Conservation (phyloP, 2,329 filamentous ascomycete species). For the Lasiodiplodia gonubiensis region DNA sequence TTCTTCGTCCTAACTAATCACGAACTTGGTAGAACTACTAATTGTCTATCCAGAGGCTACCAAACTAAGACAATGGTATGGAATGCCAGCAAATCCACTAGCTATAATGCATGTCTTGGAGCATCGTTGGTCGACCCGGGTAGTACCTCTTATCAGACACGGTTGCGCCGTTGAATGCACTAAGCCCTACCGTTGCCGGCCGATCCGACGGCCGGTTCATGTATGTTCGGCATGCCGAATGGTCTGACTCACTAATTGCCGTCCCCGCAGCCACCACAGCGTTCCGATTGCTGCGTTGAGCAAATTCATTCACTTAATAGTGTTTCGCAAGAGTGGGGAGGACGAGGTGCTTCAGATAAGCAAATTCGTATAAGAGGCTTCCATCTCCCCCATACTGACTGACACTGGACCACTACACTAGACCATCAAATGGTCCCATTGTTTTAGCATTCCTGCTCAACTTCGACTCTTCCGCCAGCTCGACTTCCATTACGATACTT, state of each 20-base stretch:
- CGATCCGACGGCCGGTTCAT: conserved; percentile 13
- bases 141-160: background rate
- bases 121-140: background rate
- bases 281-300: background rate
- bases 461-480: background rate
- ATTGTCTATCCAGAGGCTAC: background rate
- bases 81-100: background rate
- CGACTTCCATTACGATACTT: too few species aligned
- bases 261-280: background rate
- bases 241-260: conserved; percentile 9
- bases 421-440: background rate
- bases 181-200: conserved; percentile 16
- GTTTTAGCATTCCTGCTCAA: background rate
- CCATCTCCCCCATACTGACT: background rate
- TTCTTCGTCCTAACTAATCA: background rate
- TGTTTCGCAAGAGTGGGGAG: background rate
- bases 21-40: background rate
- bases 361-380: background rate
- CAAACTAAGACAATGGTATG: background rate
- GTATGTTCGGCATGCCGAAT: conserved; percentile 16
- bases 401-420: background rate
- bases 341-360: background rate
- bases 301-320: background rate
- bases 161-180: background rate
- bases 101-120: background rate